These are phyloP conservation scores for Avena sativa DNA, from an alignment of 176 grass and related monocot genomes.

Conservation along the genomic window DNA sequence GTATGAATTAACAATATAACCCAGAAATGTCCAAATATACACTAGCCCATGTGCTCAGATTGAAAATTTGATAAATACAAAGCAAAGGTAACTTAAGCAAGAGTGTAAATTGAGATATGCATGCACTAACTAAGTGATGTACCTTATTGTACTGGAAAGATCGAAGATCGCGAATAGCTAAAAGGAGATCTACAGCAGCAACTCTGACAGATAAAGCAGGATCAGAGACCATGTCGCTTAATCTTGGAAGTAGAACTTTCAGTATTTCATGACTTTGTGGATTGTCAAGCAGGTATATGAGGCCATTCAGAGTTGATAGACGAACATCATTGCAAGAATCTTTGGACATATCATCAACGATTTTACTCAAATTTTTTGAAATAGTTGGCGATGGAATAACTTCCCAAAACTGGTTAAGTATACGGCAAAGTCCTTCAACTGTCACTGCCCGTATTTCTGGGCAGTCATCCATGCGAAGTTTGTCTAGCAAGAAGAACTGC, in stretches of 20 bases:
- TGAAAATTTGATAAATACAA: constrained; percentile 24
- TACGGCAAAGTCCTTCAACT: constrained; percentile 88
- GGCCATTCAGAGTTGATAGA: constrained; percentile 79
- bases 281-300: constrained; percentile 90
- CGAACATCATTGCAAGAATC: constrained; percentile 83
- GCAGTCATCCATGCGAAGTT: constrained; percentile 77
- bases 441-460: constrained; percentile 80
- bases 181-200: constrained; percentile 82
- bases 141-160: constrained; percentile 93
- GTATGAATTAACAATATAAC: constrained; percentile 16
- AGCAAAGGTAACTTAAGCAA: not conserved
- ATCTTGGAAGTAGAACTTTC: constrained; percentile 82
- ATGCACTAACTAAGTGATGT: constrained; percentile 9
- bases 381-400: constrained; percentile 76
- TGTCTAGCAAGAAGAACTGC: constrained; percentile 87
- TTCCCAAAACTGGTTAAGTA: constrained; percentile 96
- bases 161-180: constrained; percentile 74
- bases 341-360: constrained; percentile 87
- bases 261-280: constrained; percentile 93
- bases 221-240: constrained; percentile 73
- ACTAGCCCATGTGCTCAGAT: not conserved
- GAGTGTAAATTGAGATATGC: not conserved
- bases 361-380: constrained; percentile 79
- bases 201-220: constrained; percentile 70
- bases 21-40: constrained; percentile 5